These are phyloP conservation scores for Sambucus nigra DNA, from an alignment of 129 eudicot species.

Conservation along the genomic window DNA sequence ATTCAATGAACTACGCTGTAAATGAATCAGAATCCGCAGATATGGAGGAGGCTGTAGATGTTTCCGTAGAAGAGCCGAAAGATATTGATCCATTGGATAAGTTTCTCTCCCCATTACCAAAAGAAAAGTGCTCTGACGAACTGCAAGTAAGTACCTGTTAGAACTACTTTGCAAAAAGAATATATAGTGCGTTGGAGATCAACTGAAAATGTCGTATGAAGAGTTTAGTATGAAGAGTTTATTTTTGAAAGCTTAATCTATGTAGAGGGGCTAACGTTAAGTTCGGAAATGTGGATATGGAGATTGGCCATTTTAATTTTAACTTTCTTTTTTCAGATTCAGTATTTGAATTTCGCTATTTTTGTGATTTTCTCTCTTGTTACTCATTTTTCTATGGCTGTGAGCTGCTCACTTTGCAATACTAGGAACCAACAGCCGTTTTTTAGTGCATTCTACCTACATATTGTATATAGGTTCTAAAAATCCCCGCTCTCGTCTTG, in stretches of 20 bases:
- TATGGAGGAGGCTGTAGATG: constrained; percentile 28
- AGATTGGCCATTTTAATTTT: not conserved
- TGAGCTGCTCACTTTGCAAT: too few species aligned
- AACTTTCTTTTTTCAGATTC: too few species aligned
- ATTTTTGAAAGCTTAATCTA: not conserved
- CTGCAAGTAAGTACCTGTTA: constrained; percentile 50
- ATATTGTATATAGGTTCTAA: too few species aligned
- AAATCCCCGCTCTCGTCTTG: too few species aligned
- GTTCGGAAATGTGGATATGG: not conserved
- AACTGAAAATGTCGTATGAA: not conserved
- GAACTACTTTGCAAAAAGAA: not conserved
- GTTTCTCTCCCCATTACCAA: constrained; percentile 80
- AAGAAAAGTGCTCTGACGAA: constrained; percentile 63
- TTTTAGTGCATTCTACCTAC: too few species aligned
- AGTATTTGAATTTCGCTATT: too few species aligned
- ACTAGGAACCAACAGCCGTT: too few species aligned
- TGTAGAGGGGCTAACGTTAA: too few species aligned
- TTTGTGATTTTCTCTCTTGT: too few species aligned
- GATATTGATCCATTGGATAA: constrained; percentile 48
- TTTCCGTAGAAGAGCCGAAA: constrained; percentile 24
- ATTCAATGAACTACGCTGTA: constrained; percentile 25
- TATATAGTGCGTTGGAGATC: not conserved
- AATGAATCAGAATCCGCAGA: constrained; percentile 37
- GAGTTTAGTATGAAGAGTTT: not conserved
- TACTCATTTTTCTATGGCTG: too few species aligned